Base-by-base conservation (phyloP, 1,284 basidiomycete species). In the Earliella scabrosa region DNA sequence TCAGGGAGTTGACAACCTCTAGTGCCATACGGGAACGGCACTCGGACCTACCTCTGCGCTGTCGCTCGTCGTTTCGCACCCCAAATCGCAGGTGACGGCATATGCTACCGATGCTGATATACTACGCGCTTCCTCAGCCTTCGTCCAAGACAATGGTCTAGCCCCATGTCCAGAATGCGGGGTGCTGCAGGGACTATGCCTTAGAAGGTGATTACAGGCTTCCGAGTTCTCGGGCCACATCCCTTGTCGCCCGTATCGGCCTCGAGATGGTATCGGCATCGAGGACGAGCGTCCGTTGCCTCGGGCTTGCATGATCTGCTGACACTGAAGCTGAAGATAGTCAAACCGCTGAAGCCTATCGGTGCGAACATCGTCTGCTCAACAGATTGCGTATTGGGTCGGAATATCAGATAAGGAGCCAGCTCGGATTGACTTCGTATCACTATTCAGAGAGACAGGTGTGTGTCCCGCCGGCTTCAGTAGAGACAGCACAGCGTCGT, bases 321-420 rank as follows among this genome's bases (percentile, higher is more conserved):
- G 59, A 60, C 54, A 21, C 20, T 24, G 14, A 10, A 39, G 47
- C 6, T 16, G 32, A n/a, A 20, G 31, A 38, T 27, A 35, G 44
- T 31, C 45, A 36, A 29, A 51, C 50, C 49, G 36, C 21, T 53
- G 50, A 58, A 61, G 59, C 56, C 59, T 61, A 61, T 61, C 56
- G 59, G 59, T 58, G 59, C 43, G 59, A 61, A 58, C 43, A 61
- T 61, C 56, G 38, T 31, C 21, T 20, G 23, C 23, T 14, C 23
- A 11, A 41, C 20, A 11, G 6, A 16, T 41, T 20, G 23, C 11
- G 39, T 11, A 41, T 13, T 41, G 11, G 24, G 16, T 24, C 10
- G 21, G 8, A 41, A 26, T 24, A 41, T 41, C 39, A 23, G 39
- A 41, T 41, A 41, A 41, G 21, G 39, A 11, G n/a, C 10, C 14